These are phyloP conservation scores for Lepidopterella palustris DNA, from an alignment of 495 filamentous ascomycete genomes.

Conservation along the genomic window DNA sequence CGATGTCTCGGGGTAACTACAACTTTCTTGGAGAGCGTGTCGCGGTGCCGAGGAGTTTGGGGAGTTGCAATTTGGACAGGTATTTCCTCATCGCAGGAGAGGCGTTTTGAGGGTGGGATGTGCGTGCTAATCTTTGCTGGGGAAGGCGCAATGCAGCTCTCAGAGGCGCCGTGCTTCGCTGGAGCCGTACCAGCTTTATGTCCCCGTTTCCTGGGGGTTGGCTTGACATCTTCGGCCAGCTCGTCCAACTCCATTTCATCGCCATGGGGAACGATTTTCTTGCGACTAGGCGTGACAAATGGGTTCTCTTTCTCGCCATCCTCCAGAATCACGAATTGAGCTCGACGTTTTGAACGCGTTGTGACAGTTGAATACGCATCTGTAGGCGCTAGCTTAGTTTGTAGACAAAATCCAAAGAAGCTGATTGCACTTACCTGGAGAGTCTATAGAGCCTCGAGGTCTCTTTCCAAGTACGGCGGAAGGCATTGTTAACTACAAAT, in stretches of 20 bases:
- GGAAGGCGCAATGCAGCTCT: slow-evolving; percentile 25
- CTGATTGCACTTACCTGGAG: slow-evolving; percentile 49
- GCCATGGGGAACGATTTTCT: slow-evolving; percentile 14
- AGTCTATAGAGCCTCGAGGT: slow-evolving; percentile 46
- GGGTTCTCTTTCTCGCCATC: slow-evolving; percentile 52
- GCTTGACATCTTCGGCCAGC: slow-evolving; percentile 29
- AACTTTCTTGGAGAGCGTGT: slow-evolving; percentile 55
- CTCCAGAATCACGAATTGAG: slow-evolving; percentile 39
- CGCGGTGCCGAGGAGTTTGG: slow-evolving; percentile 59
- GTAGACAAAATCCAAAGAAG: slow-evolving; percentile 18
- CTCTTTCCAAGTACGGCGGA: slow-evolving; percentile 68
- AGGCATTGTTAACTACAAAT: slow-evolving; percentile 46
- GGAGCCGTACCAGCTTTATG: slow-evolving; percentile 23
- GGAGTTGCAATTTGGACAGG: slow-evolving; percentile 40
- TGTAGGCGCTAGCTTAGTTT: slow-evolving; percentile 19
- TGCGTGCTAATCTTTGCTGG: slow-evolving; percentile 32
- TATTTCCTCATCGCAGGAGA: slow-evolving; percentile 23
- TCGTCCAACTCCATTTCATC: slow-evolving; percentile 37
- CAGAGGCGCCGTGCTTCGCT: slow-evolving; percentile 33
- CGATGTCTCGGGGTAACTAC: slow-evolving; percentile 66
- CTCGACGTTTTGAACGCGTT: slow-evolving; percentile 59
- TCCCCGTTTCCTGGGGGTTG: slow-evolving; percentile 11
- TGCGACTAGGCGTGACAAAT: slow-evolving; percentile 32
- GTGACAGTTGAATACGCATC: slow-evolving; percentile 11
- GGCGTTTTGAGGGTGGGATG: slow-evolving; percentile 25